These are phyloP conservation scores for Phascolomyces articulosus DNA, from an alignment of 371 early-diverging fungal genomes.

Conservation along the genomic window DNA sequence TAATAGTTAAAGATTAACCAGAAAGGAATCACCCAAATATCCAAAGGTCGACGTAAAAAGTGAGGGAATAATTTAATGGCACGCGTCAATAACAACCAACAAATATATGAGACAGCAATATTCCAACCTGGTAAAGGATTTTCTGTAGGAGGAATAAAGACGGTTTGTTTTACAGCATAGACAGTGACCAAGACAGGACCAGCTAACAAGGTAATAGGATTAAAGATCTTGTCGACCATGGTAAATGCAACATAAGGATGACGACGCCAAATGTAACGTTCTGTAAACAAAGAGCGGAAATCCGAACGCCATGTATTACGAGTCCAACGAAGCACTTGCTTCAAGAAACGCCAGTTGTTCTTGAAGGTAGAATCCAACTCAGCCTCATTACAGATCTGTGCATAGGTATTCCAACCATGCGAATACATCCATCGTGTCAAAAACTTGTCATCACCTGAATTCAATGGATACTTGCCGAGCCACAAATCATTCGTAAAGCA, in stretches of 20 bases:
- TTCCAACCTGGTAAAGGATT: slow-evolving; percentile 49
- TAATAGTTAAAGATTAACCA: slow-evolving; percentile 70
- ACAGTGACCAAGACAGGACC: slow-evolving; percentile 66
- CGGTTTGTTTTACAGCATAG: slow-evolving; percentile 32
- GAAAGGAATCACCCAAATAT: slow-evolving; percentile 60
- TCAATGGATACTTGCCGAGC: slow-evolving; percentile 70
- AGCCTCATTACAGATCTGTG: slow-evolving; percentile 69
- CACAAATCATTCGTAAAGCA: slow-evolving; percentile 73
- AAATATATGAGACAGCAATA: slow-evolving; percentile 56
- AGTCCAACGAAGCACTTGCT: slow-evolving; percentile 74
- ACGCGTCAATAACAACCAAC: slow-evolving; percentile 65
- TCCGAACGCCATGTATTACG: slow-evolving; percentile 78
- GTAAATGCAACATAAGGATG: slow-evolving; percentile 74
- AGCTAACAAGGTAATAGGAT: slow-evolving; percentile 68
- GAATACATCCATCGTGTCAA: slow-evolving; percentile 74
- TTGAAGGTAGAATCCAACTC: slow-evolving; percentile 74
- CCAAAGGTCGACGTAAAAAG: slow-evolving; percentile 62
- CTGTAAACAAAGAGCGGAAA: slow-evolving; percentile 65
- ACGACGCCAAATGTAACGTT: slow-evolving; percentile 64
- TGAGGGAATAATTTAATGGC: slow-evolving; percentile 64
- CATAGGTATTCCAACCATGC: slow-evolving; percentile 71
- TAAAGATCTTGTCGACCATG: slow-evolving; percentile 77
- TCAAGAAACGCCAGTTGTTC: slow-evolving; percentile 75
- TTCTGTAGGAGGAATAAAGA: slow-evolving; percentile 14
- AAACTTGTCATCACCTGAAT: slow-evolving; percentile 78